Evolutionary conservation across 2,329 filamentous ascomycete species (phyloP), one percentile per base, ranked within the genome.

Genomic region (Pezicula rhizophila): DNA sequence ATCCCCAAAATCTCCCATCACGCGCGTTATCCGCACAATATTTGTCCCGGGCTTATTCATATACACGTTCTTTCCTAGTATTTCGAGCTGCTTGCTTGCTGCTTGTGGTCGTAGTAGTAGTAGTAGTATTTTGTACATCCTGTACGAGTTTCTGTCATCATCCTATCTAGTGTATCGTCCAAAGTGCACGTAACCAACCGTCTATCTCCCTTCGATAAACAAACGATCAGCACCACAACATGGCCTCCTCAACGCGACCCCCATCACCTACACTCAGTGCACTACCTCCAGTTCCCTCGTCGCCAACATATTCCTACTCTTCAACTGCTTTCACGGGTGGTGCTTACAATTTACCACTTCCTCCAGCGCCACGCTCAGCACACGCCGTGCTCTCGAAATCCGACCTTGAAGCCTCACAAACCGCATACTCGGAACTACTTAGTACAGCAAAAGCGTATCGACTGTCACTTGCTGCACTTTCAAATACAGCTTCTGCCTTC

Each of bases 381-480:
- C 75, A 83, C 58, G 72, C 79, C 52, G 73, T 85, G 46, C 76
- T 85, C 50, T 79, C 77, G 46, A 81, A 82, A 60, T 66, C 74
- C 63, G 82, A 86, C 64, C 78, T 85, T 53, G 79, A 79, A 54
- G 69, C 72, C 50, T 84, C 80, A 1, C 81, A 84, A 53, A 67
- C 72, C 12, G 79, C 82, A 43, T 86, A 86, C 65, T 70, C 78
- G 4, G 78, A 81, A 53, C 75, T 86, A 14, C 62, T 85, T 44
- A 65, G 76, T 17, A 78, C 77, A 12, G 82, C 82, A 40, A 85
- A 85, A 64, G 66, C 74, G 37, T 86, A 85, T 65, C 78, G 82
- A 41, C 63, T 78, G 17, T 80, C 82, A 14, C 77, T 86, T 42
- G 75, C 81, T 33, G 64, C 77, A 2, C 70, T 85, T 11, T 83